A percentile compares a stretch with the other conserved stretches of the same genome.
phyloP scores from a whole-genome alignment of 129 eudicot species.

The Saposhnikovia divaricata region DNA sequence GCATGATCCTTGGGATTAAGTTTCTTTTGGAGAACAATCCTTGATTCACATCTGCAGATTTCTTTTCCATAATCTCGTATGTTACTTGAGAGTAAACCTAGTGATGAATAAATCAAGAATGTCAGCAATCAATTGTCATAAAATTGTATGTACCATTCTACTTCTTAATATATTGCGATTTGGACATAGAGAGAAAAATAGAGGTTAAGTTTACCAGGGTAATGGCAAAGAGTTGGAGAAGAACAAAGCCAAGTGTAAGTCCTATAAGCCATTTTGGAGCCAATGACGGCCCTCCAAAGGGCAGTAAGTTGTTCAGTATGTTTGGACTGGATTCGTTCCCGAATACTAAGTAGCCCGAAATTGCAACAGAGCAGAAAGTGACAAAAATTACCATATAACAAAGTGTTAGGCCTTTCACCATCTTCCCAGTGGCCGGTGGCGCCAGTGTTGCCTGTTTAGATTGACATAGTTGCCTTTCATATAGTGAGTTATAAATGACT shows the following conservation, averaged over 20 bases:
- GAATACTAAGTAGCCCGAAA: conserved; percentile 81
- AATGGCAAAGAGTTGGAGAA: conserved; percentile 90
- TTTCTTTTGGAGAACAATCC: conserved; percentile 86
- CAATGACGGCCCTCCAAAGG: conserved; percentile 71
- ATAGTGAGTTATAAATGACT: not conserved
- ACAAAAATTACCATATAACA: conserved; percentile 69
- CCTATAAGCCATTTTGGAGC: conserved; percentile 79
- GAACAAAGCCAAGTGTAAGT: conserved; percentile 53
- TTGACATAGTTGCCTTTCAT: not conserved
- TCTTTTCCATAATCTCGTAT: conserved; percentile 89
- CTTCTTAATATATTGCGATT: not conserved
- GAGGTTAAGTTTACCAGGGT: conserved; percentile 53
- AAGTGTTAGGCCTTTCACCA: conserved; percentile 82
- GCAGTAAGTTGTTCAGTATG: conserved; percentile 72
- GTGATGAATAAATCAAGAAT: not conserved
- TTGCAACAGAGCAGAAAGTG: conserved; percentile 76
- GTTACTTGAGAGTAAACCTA: conserved; percentile 98
- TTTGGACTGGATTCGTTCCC: conserved; percentile 78
- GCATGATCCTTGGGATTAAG: conserved; percentile 66
- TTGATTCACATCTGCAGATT: conserved; percentile 73
- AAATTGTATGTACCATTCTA: not conserved
- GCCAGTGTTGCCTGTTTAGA: conserved; percentile 86
- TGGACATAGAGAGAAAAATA: not conserved
- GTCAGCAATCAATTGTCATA: not conserved
- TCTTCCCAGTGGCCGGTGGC: conserved; percentile 91